Evolutionary conservation across 2,329 filamentous ascomycete species (phyloP), one percentile per base, ranked within the genome.

Genomic region (Rutstroemia sydowiana): DNA sequence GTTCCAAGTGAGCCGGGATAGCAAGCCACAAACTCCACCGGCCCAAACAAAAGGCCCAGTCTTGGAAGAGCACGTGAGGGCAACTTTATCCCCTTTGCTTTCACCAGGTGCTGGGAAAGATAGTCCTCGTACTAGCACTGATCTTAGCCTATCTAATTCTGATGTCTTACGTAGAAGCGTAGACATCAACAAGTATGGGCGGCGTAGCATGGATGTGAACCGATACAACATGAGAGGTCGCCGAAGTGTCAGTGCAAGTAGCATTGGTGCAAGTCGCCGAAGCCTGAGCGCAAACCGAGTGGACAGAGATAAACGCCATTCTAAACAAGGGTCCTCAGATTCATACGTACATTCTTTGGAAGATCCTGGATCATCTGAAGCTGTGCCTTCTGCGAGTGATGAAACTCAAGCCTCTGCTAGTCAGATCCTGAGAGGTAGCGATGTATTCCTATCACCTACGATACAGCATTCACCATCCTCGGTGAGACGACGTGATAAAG

Each of bases 401-500:
- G 88, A 91, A 53, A 80, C 75, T n/a, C 75, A 76, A 51, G 84
- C 85, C 44, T 95, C 91, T 3, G 92, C 88, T 2, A 97, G 92
- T 65, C 90, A 95, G 68, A 96, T 97, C 34, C 72, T 98, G 8
- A 79, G 81, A 48, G 82, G 87, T 31, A 96, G 90, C 60, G 88
- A 93, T 60, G 86, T 96, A 8, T 97, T 98, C 63, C 83, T 87
- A 59, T 84, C 83, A 23, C 89, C 89, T 14, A 87, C 85, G 0
- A 79, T 90, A 63, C 75, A 71, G 23, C 72, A 73, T 9, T 76
- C 77, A 37, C 52, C 59, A 20, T 66, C 66, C 34, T 58, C 61
- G 18, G 44, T 57, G 16, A 52, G 57, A 11, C 54, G 45, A 16
- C 51, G 53, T 10, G 55, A 63, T 28, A 42, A 44, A n/a, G 56